Evolutionary conservation across 208 protist genomes (phyloP).

Genomic region (Naegleria gruberi): DNA sequence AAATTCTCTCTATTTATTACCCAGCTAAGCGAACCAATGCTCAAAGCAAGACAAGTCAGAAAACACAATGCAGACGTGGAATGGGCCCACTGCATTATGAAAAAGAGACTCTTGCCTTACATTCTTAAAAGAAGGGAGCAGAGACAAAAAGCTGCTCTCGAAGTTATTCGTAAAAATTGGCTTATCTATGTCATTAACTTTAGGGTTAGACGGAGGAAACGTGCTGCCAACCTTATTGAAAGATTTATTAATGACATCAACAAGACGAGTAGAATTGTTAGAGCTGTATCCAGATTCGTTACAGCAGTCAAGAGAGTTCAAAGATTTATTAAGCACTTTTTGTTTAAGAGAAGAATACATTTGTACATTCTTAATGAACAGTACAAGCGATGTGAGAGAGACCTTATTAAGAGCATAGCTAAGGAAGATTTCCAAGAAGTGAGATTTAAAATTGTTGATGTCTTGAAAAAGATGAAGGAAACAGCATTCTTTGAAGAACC

Average conservation of each 20-base stretch:
- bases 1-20: not conserved
- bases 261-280: not conserved
- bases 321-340: not conserved
- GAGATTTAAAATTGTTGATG: not conserved
- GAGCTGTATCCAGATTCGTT: not conserved
- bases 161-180: not conserved
- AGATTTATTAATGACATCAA: not conserved
- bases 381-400: not conserved
- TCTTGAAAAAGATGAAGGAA: not conserved
- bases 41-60: not conserved
- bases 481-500: not conserved
- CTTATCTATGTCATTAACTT: not conserved
- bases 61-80: not conserved
- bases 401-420: not conserved
- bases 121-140: not conserved
- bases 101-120: not conserved
- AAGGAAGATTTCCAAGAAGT: not conserved
- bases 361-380: not conserved
- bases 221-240: not conserved
- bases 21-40: not conserved
- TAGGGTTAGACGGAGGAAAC: not conserved
- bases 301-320: not conserved
- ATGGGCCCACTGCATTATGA: not conserved
- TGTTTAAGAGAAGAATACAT: not conserved
- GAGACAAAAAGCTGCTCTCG: not conserved